A percentile compares a stretch with the other conserved stretches of the same genome.
These are phyloP conservation scores for Cicer yamashitae DNA, from an alignment of 306 rosid genomes.

Conservation along the genomic window DNA sequence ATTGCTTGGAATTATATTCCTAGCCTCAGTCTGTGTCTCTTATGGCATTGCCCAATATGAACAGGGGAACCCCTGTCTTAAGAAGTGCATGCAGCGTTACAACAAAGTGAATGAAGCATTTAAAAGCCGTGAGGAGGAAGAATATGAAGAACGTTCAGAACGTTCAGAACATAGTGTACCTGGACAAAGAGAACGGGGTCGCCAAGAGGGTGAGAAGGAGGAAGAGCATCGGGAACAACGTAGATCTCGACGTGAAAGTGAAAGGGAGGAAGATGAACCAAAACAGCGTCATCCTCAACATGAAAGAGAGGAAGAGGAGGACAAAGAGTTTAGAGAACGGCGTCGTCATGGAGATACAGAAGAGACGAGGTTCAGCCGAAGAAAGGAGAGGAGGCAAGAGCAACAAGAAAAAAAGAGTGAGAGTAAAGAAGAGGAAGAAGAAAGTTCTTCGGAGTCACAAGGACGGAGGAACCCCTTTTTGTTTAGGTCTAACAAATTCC, in stretches of 20 bases:
- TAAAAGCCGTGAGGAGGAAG: background rate
- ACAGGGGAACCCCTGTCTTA: background rate
- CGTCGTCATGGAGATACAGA: conserved; percentile 31
- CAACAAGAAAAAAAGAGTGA: too few relatives aligned
- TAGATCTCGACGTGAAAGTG: too few relatives aligned
- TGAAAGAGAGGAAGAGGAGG: background rate
- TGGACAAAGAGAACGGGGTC: conserved; percentile 25
- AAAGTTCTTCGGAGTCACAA: background rate
- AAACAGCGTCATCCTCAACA: too few relatives aligned
- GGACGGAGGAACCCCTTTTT: conserved; percentile 35
- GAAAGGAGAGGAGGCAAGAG: background rate
- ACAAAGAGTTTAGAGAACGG: background rate
- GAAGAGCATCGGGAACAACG: too few relatives aligned
- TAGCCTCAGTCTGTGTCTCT: conserved; percentile 30
- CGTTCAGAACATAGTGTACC: background rate
- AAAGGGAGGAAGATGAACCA: too few relatives aligned
- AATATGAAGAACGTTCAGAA: background rate
- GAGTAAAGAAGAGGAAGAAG: background rate
- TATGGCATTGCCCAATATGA: background rate
- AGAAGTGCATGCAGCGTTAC: conserved; percentile 27
- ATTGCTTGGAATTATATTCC: conserved; percentile 40
- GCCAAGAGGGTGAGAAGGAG: too few relatives aligned
- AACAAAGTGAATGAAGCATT: background rate
- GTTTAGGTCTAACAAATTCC: conserved; percentile 20
- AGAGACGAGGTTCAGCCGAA: conserved; percentile 9